These are phyloP conservation scores for Mucor mucedo DNA, from an alignment of 371 early-diverging fungal species.

Conservation along the genomic window DNA sequence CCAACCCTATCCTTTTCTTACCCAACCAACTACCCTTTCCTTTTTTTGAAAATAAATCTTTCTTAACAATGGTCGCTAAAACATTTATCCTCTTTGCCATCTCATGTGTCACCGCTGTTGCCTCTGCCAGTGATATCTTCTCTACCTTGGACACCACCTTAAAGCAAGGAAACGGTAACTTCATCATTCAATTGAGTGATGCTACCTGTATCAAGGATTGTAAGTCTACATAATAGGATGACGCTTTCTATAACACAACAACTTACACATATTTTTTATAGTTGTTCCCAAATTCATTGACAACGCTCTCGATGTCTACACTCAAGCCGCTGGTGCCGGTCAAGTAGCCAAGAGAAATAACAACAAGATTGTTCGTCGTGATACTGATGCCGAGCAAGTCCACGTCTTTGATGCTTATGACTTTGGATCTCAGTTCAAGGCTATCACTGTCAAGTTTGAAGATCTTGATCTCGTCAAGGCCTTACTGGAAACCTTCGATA, in stretches of 20 bases:
- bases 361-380: slow-evolving; percentile 26
- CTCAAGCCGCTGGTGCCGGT: slow-evolving; percentile 11
- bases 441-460: slow-evolving; percentile 38
- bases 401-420: slow-evolving; percentile 38
- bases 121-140: slow-evolving; percentile 9
- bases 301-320: slow-evolving; percentile 27
- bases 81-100: slow-evolving; percentile 20
- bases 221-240: slow-evolving; percentile 11
- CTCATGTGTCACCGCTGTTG: slow-evolving; percentile 10
- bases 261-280: neutral
- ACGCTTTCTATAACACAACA: neutral
- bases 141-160: slow-evolving; percentile 8
- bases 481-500: slow-evolving; percentile 11
- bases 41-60: neutral
- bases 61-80: slow-evolving; percentile 10
- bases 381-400: slow-evolving; percentile 28
- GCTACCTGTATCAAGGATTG: slow-evolving; percentile 37
- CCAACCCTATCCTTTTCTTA: neutral
- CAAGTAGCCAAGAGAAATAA: slow-evolving; percentile 17
- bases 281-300: slow-evolving; percentile 42
- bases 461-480: slow-evolving; percentile 27
- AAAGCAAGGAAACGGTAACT: slow-evolving; percentile 34
- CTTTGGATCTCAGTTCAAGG: slow-evolving; percentile 39
- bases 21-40: neutral
- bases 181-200: slow-evolving; percentile 38